Evolutionary conservation across 2,329 filamentous ascomycete genomes (phyloP), one percentile per base, ranked within the genome.

Genomic region (Trichothecium sympodiale): DNA sequence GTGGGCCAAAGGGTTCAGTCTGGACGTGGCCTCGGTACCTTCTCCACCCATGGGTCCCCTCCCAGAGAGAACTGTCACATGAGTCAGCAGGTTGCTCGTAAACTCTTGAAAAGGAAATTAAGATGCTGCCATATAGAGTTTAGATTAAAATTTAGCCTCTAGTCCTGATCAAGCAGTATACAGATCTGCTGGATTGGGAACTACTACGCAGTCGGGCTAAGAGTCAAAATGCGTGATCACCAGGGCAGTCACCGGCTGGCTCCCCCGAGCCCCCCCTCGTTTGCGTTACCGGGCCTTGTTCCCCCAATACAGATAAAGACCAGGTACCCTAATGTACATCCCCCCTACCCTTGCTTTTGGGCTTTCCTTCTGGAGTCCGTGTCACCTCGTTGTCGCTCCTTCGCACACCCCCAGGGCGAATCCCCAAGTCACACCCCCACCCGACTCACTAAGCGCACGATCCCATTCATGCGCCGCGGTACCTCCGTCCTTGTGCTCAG

Each of bases 401-500:
- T 10, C 20, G 10, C 20, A 25, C 20, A 6, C 20, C 6, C 10
- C 10, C 6, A 25, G 10, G 10, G 10, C 20, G 10, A 6, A 25
- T 10, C 20, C 20, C 20, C 20, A 25, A 6, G 6, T 10, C 20
- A 6, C 20, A 25, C 20, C 20, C 20, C 20, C 20, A 25, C 20
- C 20, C 20, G 20, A 25, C 20, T 25, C 20, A 30, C 26, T 30
- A 34, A 36, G 38, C 23, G 38, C 38, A 39, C 34, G 38, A 39
- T 34, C 38, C 34, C 30, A 25, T 30, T 29, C 29, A 36, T 33
- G 13, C 38, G 34, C 38, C 38, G 38, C 34, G 34, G 36, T 39
- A 29, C 29, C 38, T 33, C 38, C 38, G 38, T 31, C 12, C 25
- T 28, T 29, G 36, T 34, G 30, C 18, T 25, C 15, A 10, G 15